Percentiles rank a stretch among this genome's conserved stretches.
Evolutionary conservation across 192 early-diverging fungal genomes (phyloP).

Genomic region (Gryganskiella cystojenkinii): DNA sequence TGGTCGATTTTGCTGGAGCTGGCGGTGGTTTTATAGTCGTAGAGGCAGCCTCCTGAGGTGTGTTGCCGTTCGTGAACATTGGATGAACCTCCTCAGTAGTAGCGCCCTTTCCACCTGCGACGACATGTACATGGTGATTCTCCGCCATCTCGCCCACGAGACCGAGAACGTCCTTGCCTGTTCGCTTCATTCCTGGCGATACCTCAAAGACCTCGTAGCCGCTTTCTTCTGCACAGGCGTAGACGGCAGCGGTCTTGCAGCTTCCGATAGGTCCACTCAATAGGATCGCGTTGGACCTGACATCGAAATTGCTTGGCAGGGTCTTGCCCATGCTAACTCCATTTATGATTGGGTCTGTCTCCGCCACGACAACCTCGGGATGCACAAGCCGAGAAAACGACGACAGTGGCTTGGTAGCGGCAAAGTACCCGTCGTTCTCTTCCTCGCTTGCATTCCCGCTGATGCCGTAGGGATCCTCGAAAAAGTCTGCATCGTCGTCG

Average conservation of each 20-base stretch:
- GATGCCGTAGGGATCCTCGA: conserved; percentile 22
- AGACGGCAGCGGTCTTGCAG: conserved; percentile 80
- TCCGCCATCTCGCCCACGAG: conserved; percentile 76
- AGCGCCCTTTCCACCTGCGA: conserved; percentile 23
- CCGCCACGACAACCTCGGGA: background rate
- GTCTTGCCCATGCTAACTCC: background rate
- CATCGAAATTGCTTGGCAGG: conserved; percentile 32
- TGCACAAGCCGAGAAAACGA: conserved; percentile 21
- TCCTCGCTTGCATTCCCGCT: conserved; percentile 25
- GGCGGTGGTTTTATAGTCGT: background rate
- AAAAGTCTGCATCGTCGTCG: conserved; percentile 30
- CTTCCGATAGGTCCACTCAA: conserved; percentile 75
- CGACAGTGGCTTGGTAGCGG: conserved; percentile 13
- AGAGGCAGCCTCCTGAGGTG: conserved; percentile 1
- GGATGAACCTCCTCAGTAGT: conserved; percentile 13
- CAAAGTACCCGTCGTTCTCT: conserved; percentile 14
- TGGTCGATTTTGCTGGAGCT: conserved; percentile 5
- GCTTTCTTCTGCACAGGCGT: conserved; percentile 75
- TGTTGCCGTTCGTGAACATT: conserved; percentile 6
- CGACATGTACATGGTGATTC: conserved; percentile 75
- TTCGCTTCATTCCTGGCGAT: conserved; percentile 71
- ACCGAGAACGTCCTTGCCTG: conserved; percentile 74
- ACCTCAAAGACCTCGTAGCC: conserved; percentile 85
- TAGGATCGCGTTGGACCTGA: conserved; percentile 69
- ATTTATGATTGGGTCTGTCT: background rate